phyloP scores from a whole-genome alignment of 2,329 filamentous ascomycete species.

The Arachnomyces sp. region DNA sequence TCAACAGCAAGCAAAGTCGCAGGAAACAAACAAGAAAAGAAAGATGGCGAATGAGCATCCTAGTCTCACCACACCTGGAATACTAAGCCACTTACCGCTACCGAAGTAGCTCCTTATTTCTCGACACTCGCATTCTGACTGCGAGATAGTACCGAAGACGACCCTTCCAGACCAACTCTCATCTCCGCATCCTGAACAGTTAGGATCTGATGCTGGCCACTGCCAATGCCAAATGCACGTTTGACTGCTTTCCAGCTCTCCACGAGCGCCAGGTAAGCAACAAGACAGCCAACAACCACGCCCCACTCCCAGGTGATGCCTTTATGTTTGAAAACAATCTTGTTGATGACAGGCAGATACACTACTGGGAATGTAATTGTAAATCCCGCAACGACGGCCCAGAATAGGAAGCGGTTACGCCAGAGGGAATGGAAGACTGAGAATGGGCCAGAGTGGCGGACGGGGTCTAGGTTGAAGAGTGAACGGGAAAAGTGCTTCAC shows the following conservation, averaged over 20 bases:
- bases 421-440: slow-evolving; percentile 58
- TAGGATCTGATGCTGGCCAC: slow-evolving; percentile 23
- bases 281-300: slow-evolving; percentile 51
- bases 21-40: too few species aligned
- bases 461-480: slow-evolving; percentile 56
- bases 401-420: slow-evolving; percentile 64
- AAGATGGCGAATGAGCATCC: too few species aligned
- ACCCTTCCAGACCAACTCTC: slow-evolving; percentile 18
- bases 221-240: slow-evolving; percentile 33
- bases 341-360: slow-evolving; percentile 60
- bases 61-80: too few species aligned
- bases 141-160: slow-evolving; percentile 6
- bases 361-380: slow-evolving; percentile 50
- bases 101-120: too few species aligned
- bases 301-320: slow-evolving; percentile 62
- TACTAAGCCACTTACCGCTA: too few species aligned
- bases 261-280: slow-evolving; percentile 53
- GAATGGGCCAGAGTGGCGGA: slow-evolving; percentile 50
- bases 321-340: slow-evolving; percentile 55
- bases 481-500: slow-evolving; percentile 65
- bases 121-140: slow-evolving; percentile 4
- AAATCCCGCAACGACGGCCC: slow-evolving; percentile 50
- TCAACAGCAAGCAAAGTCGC: too few species aligned
- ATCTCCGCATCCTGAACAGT: slow-evolving; percentile 27
- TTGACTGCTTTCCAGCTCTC: slow-evolving; percentile 61